These are phyloP conservation scores for Pyrenochaeta sp. DNA, from an alignment of 2,329 filamentous ascomycete species.

Conservation along the genomic window DNA sequence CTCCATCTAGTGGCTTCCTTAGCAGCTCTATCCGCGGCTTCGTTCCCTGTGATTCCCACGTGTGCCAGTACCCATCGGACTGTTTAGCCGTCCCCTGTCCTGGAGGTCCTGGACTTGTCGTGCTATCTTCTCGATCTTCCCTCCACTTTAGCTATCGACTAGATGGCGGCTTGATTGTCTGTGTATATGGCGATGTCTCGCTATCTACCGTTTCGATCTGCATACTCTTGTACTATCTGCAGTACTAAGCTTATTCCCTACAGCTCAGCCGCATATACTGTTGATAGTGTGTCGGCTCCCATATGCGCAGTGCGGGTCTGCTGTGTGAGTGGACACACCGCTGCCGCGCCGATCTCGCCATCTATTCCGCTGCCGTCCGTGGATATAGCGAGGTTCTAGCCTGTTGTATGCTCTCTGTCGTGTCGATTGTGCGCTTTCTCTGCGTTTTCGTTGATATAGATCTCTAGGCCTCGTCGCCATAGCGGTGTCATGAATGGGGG, in stretches of 20 bases:
- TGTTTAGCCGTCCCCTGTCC: conserved; percentile 7
- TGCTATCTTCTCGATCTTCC: conserved; percentile 14
- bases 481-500: conserved; percentile 18
- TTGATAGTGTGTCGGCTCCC: conserved; percentile 11
- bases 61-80: conserved; percentile 14
- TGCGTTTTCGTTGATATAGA: conserved; percentile 16
- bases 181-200: conserved; percentile 21
- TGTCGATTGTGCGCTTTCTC: conserved; percentile 15
- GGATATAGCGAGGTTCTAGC: conserved; percentile 23
- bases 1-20: conserved; percentile 25
- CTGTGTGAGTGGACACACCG: conserved; percentile 19
- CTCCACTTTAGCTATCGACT: conserved; percentile 17
- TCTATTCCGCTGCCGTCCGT: conserved; percentile 27
- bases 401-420: conserved; percentile 15
- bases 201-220: conserved; percentile 8
- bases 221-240: conserved; percentile 21
- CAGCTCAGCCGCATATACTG: conserved; percentile 18
- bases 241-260: conserved; percentile 24
- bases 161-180: conserved; percentile 24
- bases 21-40: conserved; percentile 12
- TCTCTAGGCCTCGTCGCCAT: conserved; percentile 14
- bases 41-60: conserved; percentile 7
- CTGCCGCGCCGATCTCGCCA: conserved; percentile 17
- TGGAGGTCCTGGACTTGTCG: conserved; percentile 14
- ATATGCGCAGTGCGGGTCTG: conserved; percentile 16